Evolutionary conservation across 257 asterid genomes (phyloP).

Genomic region (Echium plantagineum): DNA sequence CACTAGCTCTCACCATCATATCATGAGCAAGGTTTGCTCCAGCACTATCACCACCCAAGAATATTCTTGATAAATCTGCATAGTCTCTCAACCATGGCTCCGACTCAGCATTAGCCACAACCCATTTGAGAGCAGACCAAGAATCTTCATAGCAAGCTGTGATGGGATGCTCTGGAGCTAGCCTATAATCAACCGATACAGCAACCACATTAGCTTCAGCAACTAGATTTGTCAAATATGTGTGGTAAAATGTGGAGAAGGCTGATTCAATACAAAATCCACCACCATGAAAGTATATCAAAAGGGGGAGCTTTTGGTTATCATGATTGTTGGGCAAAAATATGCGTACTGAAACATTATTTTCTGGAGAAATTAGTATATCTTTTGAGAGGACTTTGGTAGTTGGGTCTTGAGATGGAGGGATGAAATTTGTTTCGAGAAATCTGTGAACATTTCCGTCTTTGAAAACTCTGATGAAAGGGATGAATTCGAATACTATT

Average conservation of each 20-base stretch:
- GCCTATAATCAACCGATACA: conserved; percentile 51
- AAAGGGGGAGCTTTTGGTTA: conserved; percentile 35
- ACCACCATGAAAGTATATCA: conserved; percentile 83
- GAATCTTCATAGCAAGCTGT: conserved; percentile 69
- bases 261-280: conserved; percentile 49
- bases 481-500: conserved; percentile 31
- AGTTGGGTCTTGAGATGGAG: conserved; percentile 37
- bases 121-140: conserved; percentile 47
- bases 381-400: conserved; percentile 47
- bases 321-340: conserved; percentile 46
- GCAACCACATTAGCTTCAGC: conserved; percentile 37
- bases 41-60: conserved; percentile 4
- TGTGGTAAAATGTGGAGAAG: conserved; percentile 38
- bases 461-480: conserved; percentile 33
- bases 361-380: conserved; percentile 36
- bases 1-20: neutral
- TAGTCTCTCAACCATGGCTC: conserved; percentile 2
- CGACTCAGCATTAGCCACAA: neutral
- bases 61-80: neutral
- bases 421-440: conserved; percentile 11
- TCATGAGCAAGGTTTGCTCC: neutral
- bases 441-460: conserved; percentile 41
- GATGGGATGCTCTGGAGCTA: conserved; percentile 58
- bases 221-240: conserved; percentile 30
- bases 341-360: conserved; percentile 34